Evolutionary conservation across 139 green algal genomes (phyloP).

Genomic region (Tetradesmus lagerheimii): DNA sequence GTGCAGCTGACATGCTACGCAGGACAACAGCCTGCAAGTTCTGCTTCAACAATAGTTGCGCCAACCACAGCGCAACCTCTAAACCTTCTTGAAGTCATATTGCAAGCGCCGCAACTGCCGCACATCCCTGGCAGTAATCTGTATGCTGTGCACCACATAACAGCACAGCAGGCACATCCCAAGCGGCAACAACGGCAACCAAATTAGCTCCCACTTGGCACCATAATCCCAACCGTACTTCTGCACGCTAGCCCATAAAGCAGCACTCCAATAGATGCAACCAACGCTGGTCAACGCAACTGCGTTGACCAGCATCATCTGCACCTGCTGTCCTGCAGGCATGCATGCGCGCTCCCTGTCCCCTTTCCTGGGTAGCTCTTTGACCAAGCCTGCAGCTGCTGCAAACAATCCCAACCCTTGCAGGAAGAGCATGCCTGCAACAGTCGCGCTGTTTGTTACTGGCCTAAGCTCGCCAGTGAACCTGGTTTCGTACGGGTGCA

Average conservation of each 20-base stretch:
- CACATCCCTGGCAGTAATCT: slow-evolving; percentile 29
- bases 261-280: slow-evolving; percentile 36
- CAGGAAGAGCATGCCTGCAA: background rate
- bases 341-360: slow-evolving; percentile 4
- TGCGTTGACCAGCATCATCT: background rate
- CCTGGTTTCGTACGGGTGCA: slow-evolving; percentile 42
- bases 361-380: background rate
- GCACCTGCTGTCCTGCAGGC: background rate
- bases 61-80: too few relatives aligned
- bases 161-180: slow-evolving; percentile 26
- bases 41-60: too few relatives aligned
- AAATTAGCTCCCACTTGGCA: slow-evolving; percentile 47
- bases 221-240: slow-evolving; percentile 4
- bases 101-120: background rate
- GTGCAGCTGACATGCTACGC: too few relatives aligned
- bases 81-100: slow-evolving; percentile 42
- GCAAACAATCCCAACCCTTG: slow-evolving; percentile 15
- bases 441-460: background rate
- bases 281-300: background rate
- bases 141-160: slow-evolving; percentile 30
- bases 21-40: too few relatives aligned
- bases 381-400: slow-evolving; percentile 12
- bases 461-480: slow-evolving; percentile 52
- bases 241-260: background rate
- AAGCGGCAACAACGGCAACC: slow-evolving; percentile 45